These are phyloP conservation scores for Cylindrodendrum hubeiense DNA, from an alignment of 2,329 filamentous ascomycete species.

Conservation along the genomic window DNA sequence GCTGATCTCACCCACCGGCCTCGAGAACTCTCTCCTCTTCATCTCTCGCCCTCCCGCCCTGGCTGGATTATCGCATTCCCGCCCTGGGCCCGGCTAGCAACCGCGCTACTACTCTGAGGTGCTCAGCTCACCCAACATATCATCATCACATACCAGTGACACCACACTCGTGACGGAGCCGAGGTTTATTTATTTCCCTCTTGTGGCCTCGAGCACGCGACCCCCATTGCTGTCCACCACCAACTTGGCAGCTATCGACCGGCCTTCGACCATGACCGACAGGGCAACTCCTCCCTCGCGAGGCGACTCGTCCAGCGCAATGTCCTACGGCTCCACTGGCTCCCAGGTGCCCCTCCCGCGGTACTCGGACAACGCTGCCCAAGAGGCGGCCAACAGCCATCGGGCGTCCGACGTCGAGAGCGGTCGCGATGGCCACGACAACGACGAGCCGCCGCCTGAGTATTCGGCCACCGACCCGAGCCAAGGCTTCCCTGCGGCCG, in stretches of 20 bases:
- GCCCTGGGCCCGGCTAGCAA: not conserved
- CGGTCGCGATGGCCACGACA: conserved; percentile 12
- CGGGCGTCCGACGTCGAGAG: conserved; percentile 1
- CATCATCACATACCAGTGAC: not conserved
- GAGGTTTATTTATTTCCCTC: too few relatives aligned
- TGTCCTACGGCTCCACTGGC: conserved; percentile 28
- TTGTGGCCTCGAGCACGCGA: too few relatives aligned
- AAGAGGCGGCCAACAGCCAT: conserved; percentile 27
- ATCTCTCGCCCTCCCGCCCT: not conserved
- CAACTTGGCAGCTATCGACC: too few relatives aligned
- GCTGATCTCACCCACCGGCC: not conserved
- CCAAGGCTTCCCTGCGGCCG: not conserved
- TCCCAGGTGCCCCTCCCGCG: conserved; percentile 36
- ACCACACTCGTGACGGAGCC: not conserved
- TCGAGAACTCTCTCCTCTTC: not conserved
- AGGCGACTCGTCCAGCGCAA: conserved; percentile 25
- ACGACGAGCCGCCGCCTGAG: conserved; percentile 18
- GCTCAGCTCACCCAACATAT: not conserved
- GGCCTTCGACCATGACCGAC: conserved; percentile 22
- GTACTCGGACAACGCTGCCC: conserved; percentile 35
- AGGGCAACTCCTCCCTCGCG: conserved; percentile 23
- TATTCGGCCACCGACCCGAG: not conserved
- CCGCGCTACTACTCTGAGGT: not conserved
- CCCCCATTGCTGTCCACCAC: too few relatives aligned
- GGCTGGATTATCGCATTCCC: not conserved